phyloP scores from a whole-genome alignment of 441 rosid species.

The Arabidopsis lyrata region DNA sequence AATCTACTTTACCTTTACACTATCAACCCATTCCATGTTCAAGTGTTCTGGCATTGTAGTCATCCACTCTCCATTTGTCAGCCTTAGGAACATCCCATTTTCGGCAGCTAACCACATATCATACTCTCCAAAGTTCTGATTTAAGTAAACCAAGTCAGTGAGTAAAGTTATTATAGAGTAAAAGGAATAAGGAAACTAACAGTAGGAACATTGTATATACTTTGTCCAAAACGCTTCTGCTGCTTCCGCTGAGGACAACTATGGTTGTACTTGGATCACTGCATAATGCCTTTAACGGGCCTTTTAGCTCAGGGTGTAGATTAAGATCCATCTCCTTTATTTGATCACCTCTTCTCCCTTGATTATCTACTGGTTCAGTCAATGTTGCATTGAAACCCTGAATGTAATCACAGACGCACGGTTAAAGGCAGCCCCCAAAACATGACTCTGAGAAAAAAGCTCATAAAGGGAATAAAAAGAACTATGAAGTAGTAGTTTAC shows the following conservation, averaged over 20 bases:
- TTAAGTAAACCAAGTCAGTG: slow-evolving; percentile 25
- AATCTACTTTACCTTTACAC: slow-evolving; percentile 69
- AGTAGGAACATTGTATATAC: slow-evolving; percentile 47
- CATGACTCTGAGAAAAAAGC: background rate
- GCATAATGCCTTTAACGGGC: slow-evolving; percentile 69
- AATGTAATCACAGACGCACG: slow-evolving; percentile 13
- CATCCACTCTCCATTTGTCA: slow-evolving; percentile 91
- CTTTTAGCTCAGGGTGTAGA: slow-evolving; percentile 85
- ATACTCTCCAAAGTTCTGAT: slow-evolving; percentile 87
- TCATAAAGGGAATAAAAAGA: background rate
- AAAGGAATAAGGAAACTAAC: slow-evolving; percentile 22
- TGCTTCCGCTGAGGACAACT: slow-evolving; percentile 91
- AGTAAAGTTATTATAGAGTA: background rate
- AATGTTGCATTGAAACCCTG: slow-evolving; percentile 98
- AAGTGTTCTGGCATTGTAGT: slow-evolving; percentile 99
- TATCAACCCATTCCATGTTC: slow-evolving; percentile 99
- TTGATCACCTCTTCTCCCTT: slow-evolving; percentile 94
- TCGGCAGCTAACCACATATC: slow-evolving; percentile 98
- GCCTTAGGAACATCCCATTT: slow-evolving; percentile 96
- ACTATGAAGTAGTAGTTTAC: background rate
- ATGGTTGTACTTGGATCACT: slow-evolving; percentile 76
- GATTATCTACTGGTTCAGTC: slow-evolving; percentile 90
- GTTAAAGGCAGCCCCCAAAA: background rate
- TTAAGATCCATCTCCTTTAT: slow-evolving; percentile 96
- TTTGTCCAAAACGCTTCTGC: slow-evolving; percentile 69